phyloP scores from a whole-genome alignment of 2,329 filamentous ascomycete species.

The Fusarium oxysporum region DNA sequence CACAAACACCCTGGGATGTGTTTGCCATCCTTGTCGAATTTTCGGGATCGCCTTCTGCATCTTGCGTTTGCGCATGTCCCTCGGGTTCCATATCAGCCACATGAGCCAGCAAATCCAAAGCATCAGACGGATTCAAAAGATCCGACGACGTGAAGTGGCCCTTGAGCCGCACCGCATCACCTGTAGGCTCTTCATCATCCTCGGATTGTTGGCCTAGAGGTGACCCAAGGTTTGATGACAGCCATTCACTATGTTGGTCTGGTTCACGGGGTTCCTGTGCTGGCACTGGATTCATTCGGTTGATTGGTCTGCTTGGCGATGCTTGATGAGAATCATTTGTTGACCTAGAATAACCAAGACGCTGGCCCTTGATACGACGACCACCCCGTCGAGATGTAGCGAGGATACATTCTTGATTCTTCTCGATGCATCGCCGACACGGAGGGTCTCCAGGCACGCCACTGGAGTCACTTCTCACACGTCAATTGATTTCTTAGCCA shows the following conservation, averaged over 20 bases:
- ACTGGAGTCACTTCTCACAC: conserved; percentile 45
- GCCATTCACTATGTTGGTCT: conserved; percentile 27
- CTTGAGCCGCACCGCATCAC: conserved; percentile 43
- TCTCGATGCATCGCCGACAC: conserved; percentile 54
- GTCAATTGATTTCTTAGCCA: neutral
- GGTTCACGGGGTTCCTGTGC: neutral
- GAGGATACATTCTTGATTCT: conserved; percentile 53
- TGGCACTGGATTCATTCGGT: neutral
- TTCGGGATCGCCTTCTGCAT: neutral
- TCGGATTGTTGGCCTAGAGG: conserved; percentile 19
- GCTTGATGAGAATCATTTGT: neutral
- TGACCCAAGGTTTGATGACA: conserved; percentile 32
- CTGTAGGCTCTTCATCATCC: conserved; percentile 9
- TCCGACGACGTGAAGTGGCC: conserved; percentile 56
- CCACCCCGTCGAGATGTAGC: conserved; percentile 56
- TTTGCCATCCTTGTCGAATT: neutral
- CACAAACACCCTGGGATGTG: neutral
- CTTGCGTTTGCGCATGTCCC: conserved; percentile 22
- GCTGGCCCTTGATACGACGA: conserved; percentile 48
- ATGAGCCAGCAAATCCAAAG: conserved; percentile 55
- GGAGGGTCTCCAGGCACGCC: conserved; percentile 52
- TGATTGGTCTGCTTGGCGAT: neutral
- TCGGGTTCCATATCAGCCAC: conserved; percentile 53
- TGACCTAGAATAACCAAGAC: neutral
- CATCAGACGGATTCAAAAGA: conserved; percentile 56